Evolutionary conservation across 306 rosid species (phyloP).

Genomic region (Notholithocarpus densiflorus): DNA sequence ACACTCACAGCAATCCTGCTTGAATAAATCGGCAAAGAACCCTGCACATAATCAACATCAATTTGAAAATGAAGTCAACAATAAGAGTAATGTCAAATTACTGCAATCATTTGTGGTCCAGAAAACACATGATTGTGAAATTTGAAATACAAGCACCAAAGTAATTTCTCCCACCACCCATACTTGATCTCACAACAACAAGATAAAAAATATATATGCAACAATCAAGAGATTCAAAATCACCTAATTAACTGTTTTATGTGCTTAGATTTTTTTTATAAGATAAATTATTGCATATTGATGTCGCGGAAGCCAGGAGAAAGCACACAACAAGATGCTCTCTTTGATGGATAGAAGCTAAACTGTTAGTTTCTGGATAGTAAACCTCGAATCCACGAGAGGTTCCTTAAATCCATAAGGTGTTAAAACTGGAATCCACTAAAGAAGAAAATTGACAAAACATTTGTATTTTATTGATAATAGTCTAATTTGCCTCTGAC

Average conservation of each 20-base stretch:
- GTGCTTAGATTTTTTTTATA: too few relatives aligned
- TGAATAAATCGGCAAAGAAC: conserved; percentile 93
- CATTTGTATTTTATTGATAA: too few relatives aligned
- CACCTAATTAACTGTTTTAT: background rate
- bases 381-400: too few relatives aligned
- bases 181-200: background rate
- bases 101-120: conserved; percentile 16
- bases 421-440: too few relatives aligned
- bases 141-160: conserved; percentile 5
- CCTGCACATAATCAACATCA: conserved; percentile 59
- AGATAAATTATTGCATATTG: too few relatives aligned
- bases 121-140: conserved; percentile 7
- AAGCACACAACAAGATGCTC: too few relatives aligned
- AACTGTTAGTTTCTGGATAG: too few relatives aligned
- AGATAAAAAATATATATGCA: background rate
- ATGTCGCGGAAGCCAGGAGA: too few relatives aligned
- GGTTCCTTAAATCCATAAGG: too few relatives aligned
- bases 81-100: conserved; percentile 14
- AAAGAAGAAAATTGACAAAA: too few relatives aligned
- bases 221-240: background rate
- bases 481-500: too few relatives aligned
- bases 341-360: too few relatives aligned
- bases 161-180: conserved; percentile 2
- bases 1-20: conserved; percentile 81
- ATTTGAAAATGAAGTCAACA: conserved; percentile 5